These are phyloP conservation scores for Coelastrella sp. DNA, from an alignment of 139 green algal species.

Conservation along the genomic window DNA sequence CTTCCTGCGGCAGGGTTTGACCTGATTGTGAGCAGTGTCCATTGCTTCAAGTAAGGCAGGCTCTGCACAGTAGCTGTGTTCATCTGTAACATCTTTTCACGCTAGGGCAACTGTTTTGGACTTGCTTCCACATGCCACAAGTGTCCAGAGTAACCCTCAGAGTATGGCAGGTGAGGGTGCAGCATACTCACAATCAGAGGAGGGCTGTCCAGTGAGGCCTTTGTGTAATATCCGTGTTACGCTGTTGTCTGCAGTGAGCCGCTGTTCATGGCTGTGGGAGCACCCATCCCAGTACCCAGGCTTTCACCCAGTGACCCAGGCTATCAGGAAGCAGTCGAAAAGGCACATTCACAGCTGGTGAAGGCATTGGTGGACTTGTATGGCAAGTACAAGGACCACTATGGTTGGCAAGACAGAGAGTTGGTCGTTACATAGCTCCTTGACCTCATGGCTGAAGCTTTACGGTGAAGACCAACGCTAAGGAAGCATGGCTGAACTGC, in stretches of 20 bases:
- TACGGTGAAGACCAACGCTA: too few species aligned
- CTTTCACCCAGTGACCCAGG: not conserved
- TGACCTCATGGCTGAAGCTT: too few species aligned
- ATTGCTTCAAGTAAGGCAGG: too few species aligned
- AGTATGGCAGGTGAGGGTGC: not conserved
- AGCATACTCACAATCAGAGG: not conserved
- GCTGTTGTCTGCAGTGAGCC: constrained; percentile 21
- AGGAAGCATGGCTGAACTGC: too few species aligned
- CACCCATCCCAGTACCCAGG: constrained; percentile 42
- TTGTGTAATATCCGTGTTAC: too few species aligned
- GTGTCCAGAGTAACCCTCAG: too few species aligned
- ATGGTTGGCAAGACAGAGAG: constrained; percentile 35
- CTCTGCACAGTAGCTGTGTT: too few species aligned
- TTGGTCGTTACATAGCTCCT: constrained; percentile 23
- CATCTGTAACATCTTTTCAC: too few species aligned
- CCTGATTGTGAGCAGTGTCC: too few species aligned
- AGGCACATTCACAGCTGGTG: constrained; percentile 18
- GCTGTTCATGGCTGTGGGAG: constrained; percentile 45
- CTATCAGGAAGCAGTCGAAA: constrained; percentile 38
- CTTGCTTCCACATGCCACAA: too few species aligned
- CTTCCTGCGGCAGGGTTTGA: too few species aligned
- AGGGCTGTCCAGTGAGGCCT: not conserved
- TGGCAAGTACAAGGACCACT: constrained; percentile 11
- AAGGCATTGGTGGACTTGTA: constrained; percentile 36
- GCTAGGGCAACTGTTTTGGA: too few species aligned